phyloP scores from a whole-genome alignment of 192 early-diverging fungal genomes.

The Rhizoclosmatium globosum region DNA sequence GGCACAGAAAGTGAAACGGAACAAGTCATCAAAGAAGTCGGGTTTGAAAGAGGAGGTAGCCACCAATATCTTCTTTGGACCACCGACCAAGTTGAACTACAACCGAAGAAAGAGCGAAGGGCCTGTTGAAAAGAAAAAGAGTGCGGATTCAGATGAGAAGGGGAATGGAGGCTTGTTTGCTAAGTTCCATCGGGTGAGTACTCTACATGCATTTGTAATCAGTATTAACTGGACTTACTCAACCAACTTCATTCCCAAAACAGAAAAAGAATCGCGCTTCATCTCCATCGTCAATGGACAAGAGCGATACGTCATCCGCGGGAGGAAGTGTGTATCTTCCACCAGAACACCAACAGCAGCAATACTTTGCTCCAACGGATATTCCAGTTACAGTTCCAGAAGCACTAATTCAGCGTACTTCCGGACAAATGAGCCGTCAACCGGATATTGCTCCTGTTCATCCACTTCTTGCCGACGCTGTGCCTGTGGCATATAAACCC shows the following conservation, averaged over 20 bases:
- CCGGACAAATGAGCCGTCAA: not conserved
- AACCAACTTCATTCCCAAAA: too few relatives aligned
- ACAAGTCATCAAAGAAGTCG: slow-evolving; percentile 3
- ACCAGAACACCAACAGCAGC: too few relatives aligned
- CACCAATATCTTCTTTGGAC: not conserved
- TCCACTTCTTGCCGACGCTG: not conserved
- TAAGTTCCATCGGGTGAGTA: too few relatives aligned
- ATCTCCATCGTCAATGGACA: too few relatives aligned
- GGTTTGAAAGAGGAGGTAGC: not conserved
- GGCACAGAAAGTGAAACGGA: not conserved
- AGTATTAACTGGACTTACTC: too few relatives aligned
- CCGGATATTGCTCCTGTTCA: not conserved
- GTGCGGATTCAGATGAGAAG: not conserved
- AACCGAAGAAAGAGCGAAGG: slow-evolving; percentile 22
- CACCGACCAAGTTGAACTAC: slow-evolving; percentile 11
- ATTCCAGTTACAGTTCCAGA: not conserved
- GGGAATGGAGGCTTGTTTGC: too few relatives aligned
- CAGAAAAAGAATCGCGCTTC: too few relatives aligned
- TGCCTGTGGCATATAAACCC: not conserved
- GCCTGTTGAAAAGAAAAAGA: not conserved
- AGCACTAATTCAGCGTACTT: not conserved
- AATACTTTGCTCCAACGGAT: too few relatives aligned
- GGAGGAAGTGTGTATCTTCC: too few relatives aligned
- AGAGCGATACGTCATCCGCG: too few relatives aligned
- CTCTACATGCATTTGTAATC: too few relatives aligned